Percentiles rank a stretch among this genome's conserved stretches.
phyloP scores from a whole-genome alignment of 2,329 filamentous ascomycete species.

The Pseudonectria foliicola region DNA sequence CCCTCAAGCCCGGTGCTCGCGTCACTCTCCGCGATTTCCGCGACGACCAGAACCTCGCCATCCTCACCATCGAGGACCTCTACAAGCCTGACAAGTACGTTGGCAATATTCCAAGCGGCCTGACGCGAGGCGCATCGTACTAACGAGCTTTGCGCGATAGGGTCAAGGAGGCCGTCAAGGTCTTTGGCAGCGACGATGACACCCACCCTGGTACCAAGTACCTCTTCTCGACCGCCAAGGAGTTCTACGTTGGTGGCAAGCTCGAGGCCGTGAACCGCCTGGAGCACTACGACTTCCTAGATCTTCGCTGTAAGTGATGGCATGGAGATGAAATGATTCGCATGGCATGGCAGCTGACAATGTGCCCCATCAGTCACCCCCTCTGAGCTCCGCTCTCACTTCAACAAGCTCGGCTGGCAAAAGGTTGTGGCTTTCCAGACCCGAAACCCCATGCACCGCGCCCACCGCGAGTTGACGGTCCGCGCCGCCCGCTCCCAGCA shows the following conservation, averaged over 20 bases:
- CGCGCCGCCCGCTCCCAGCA: constrained; percentile 91
- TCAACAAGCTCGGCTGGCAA: constrained; percentile 99
- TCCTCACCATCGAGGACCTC: constrained; percentile 90
- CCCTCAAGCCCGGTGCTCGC: constrained; percentile 71
- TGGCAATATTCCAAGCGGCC: neutral
- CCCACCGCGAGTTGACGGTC: constrained; percentile 95
- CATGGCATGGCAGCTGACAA: constrained; percentile 6
- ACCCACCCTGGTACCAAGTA: constrained; percentile 91
- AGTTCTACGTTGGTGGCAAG: constrained; percentile 94
- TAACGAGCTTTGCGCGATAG: constrained; percentile 35
- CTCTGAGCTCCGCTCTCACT: constrained; percentile 88
- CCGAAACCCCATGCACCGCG: constrained; percentile 97
- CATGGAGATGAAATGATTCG: neutral
- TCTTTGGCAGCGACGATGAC: constrained; percentile 86
- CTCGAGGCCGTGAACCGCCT: constrained; percentile 90
- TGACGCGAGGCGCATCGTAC: constrained; percentile 1
- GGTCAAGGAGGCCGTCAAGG: constrained; percentile 81
- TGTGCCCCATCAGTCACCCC: constrained; percentile 62
- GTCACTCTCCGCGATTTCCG: constrained; percentile 90
- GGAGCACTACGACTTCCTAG: constrained; percentile 98
- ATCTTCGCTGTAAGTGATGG: constrained; percentile 68
- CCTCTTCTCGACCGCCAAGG: constrained; percentile 71
- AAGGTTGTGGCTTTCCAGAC: constrained; percentile 99
- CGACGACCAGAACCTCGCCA: constrained; percentile 92
- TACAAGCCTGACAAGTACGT: constrained; percentile 92